Evolutionary conservation across 768 basidiomycete genomes (phyloP).

Genomic region (Cystofilobasidium bisporidii): DNA sequence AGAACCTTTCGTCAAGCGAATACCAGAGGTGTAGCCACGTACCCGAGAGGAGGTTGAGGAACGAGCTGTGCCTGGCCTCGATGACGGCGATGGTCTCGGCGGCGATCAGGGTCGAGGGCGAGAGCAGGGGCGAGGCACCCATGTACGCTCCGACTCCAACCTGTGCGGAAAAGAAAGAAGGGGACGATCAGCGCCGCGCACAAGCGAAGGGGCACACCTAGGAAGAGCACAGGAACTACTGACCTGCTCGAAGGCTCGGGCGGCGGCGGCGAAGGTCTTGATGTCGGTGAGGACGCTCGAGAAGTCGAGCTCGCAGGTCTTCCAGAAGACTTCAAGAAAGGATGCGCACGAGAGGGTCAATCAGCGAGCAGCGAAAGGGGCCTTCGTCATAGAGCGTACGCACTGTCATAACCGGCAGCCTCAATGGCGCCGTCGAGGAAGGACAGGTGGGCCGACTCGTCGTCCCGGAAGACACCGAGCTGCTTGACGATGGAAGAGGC

Average conservation of each 20-base stretch:
- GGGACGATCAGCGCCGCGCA: neutral
- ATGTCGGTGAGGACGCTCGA: neutral
- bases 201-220: too few relatives aligned
- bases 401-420: neutral
- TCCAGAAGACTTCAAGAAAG: slow-evolving; percentile 7
- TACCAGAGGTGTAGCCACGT: too few relatives aligned
- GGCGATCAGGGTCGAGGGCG: slow-evolving; percentile 55
- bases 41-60: slow-evolving; percentile 65
- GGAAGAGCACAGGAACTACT: slow-evolving; percentile 4
- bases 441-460: neutral
- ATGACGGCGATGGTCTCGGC: slow-evolving; percentile 66
- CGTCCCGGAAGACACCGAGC: neutral
- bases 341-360: neutral
- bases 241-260: slow-evolving; percentile 61
- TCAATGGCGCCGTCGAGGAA: neutral
- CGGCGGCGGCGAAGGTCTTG: slow-evolving; percentile 56
- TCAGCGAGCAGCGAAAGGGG: too few relatives aligned
- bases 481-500: neutral
- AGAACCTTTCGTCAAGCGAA: too few relatives aligned
- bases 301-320: slow-evolving; percentile 3
- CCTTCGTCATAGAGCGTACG: too few relatives aligned
- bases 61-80: slow-evolving; percentile 69
- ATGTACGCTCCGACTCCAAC: slow-evolving; percentile 49
- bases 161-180: neutral
- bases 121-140: slow-evolving; percentile 57